Evolutionary conservation across 1,284 basidiomycete species (phyloP), one percentile per base, ranked within the genome.

Genomic region (Malassezia japonica): DNA sequence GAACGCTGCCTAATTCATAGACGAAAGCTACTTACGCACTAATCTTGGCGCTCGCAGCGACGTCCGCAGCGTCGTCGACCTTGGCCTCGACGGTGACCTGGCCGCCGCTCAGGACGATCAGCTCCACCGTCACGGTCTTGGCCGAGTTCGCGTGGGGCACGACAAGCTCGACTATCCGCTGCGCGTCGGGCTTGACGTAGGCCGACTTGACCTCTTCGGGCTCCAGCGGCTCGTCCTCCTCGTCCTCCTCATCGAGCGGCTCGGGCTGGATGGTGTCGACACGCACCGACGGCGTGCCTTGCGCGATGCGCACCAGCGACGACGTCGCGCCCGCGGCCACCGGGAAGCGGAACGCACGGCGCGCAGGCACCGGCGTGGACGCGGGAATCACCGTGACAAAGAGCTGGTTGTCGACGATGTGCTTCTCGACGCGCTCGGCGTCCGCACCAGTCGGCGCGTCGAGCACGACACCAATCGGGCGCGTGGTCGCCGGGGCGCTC

Each of bases 261-360:
- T 58, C 55, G 3, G 59, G 57, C 23, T 55, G 56, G 41, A 71
- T 47, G 25, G 50, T 61, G 40, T 88, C 85, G 18, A 87, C 76
- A 64, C 84, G 83, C 66, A 95, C 79, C 12, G 80, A 80, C 64
- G 88, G 83, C 58, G 82, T 81, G 38, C 85, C 86, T 74, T 96
- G 87, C 83, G 86, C 90, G 35, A 96, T 76, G 74, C 91, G 87
- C 56, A 92, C 79, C 13, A 80, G 82, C 23, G 85, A 81, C 31
- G 59, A 51, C 21, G 51, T 39, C 16, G 59, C 57, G 27, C 60
- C 60, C 16, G 39, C 41, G 23, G 64, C 50, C 18, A 60, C 55
- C 24, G 57, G 54, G 61, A 94, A 78, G 15, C 80, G 77, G 42
- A 86, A 78, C 5, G 78, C 78, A 45, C 90, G 77, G 53, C 89